Conservation (phyloP, 2,329 filamentous ascomycete species). For the Aureobasidium sp. region DNA sequence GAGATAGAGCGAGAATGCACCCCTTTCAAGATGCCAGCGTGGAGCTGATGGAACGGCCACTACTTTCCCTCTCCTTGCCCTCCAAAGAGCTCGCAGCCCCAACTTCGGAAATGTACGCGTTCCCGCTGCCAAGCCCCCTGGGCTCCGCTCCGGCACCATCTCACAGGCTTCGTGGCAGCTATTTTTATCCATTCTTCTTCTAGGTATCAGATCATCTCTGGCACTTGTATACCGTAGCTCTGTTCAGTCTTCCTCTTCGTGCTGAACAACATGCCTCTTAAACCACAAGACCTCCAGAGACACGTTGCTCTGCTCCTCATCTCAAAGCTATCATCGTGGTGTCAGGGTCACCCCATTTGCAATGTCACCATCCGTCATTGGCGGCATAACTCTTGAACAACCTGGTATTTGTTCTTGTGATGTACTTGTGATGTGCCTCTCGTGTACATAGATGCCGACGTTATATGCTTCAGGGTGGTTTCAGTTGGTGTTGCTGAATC, state of each 20-base stretch:
- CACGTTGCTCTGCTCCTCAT: not conserved
- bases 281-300: not conserved
- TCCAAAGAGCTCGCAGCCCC: not conserved
- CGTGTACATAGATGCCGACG: too few relatives aligned
- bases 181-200: not conserved
- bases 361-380: not conserved
- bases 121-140: slow-evolving; percentile 1
- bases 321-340: not conserved
- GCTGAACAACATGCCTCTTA: not conserved
- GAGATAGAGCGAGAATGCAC: slow-evolving; percentile 10
- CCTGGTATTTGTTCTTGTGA: not conserved
- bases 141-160: not conserved
- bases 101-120: not conserved
- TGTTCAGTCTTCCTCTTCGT: not conserved
- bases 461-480: not conserved
- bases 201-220: slow-evolving; percentile 1
- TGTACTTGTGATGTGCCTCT: not conserved
- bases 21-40: slow-evolving; percentile 16
- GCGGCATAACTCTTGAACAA: not conserved
- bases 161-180: slow-evolving; percentile 2
- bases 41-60: slow-evolving; percentile 12
- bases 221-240: not conserved
- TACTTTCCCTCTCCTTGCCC: not conserved
- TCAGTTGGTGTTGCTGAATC: not conserved
- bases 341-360: not conserved